Base-by-base conservation (phyloP, 129 eudicot species). In the Dittrichia graveolens region DNA sequence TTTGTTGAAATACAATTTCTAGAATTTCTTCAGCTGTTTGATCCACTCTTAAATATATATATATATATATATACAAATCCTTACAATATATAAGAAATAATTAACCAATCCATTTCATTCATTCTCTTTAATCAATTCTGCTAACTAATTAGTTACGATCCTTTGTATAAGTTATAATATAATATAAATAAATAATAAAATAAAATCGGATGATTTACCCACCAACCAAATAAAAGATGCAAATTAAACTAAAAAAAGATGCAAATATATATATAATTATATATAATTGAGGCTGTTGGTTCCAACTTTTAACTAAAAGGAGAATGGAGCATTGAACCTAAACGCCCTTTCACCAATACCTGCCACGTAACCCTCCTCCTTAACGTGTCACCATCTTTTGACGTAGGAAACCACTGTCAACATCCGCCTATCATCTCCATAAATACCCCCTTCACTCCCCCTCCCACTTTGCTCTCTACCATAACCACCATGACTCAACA, bases 341-440 rank as follows among this genome's bases (percentile, higher is more conserved):
- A 67, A 75, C 55, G 46, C 79, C 8, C 55, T 62, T 58, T 48
- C 48, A 70, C 43, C 14, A 61, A 15, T 43, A 55, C 42, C 52
- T 18, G 77, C 67, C 82, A 78, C 82, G 82, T 71, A 62, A 38
- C 77, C 64, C 72, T 53, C 47, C 2, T 15, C 44, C 49, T 46
- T 78, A 71, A 70, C 77, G 82, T 78, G 82, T 78, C 77, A 71
- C 77, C 71, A 19, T 71, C 77, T 78, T 71, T 78, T 78, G 82
- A 78, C 82, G 82, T 71, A 41, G 66, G 70, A 78, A 78, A 66
- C 67, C 77, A 71, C 77, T 78, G 82, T 78, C 82, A 71, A 71
- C 82, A 71, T 71, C 77, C 73, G 13, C 49, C 66, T 15, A 4
- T 7, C 7, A 45, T 52, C 50, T 54, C 72, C 77, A 71, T 78